phyloP scores from a whole-genome alignment of 495 filamentous ascomycete species.

The Neurospora tetrasperma region DNA sequence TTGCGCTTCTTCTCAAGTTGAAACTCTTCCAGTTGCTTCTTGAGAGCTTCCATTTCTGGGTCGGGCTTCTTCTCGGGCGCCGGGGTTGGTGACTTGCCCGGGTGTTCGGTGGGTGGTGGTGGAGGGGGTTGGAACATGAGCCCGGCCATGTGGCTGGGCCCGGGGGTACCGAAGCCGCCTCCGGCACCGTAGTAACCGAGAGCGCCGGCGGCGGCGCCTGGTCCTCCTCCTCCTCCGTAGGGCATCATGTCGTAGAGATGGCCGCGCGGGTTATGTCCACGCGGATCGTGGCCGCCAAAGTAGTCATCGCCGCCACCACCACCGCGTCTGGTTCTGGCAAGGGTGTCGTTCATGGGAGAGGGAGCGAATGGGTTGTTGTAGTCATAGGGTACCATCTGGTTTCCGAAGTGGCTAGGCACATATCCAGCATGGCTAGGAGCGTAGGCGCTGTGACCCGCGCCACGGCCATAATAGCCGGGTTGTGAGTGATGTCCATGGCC shows the following conservation, averaged over 20 bases:
- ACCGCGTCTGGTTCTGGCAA: background rate
- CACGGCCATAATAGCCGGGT: conserved; percentile 27
- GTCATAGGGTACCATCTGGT: conserved; percentile 36
- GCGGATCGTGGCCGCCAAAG: conserved; percentile 28
- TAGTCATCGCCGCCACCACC: conserved; percentile 23
- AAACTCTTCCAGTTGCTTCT: conserved; percentile 29
- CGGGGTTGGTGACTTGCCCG: conserved; percentile 23
- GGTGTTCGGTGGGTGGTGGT: conserved; percentile 35
- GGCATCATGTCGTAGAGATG: conserved; percentile 38
- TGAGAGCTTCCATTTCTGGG: conserved; percentile 36
- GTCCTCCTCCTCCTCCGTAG: conserved; percentile 19
- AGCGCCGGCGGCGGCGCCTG: conserved; percentile 16
- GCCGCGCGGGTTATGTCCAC: conserved; percentile 20
- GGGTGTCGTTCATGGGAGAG: conserved; percentile 13
- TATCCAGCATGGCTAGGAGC: conserved; percentile 36
- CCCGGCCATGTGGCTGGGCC: conserved; percentile 26
- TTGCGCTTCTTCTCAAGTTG: conserved; percentile 22
- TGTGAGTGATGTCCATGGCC: conserved; percentile 21
- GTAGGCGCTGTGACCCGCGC: conserved; percentile 21
- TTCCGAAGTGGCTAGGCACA: conserved; percentile 17
- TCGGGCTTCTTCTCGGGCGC: conserved; percentile 32
- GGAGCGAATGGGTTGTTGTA: conserved; percentile 34
- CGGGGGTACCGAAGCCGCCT: conserved; percentile 19
- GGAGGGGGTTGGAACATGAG: conserved; percentile 32
- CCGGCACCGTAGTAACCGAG: conserved; percentile 14